These are phyloP conservation scores for Kwoniella dejecticola DNA, from an alignment of 768 basidiomycete species.

Conservation along the genomic window DNA sequence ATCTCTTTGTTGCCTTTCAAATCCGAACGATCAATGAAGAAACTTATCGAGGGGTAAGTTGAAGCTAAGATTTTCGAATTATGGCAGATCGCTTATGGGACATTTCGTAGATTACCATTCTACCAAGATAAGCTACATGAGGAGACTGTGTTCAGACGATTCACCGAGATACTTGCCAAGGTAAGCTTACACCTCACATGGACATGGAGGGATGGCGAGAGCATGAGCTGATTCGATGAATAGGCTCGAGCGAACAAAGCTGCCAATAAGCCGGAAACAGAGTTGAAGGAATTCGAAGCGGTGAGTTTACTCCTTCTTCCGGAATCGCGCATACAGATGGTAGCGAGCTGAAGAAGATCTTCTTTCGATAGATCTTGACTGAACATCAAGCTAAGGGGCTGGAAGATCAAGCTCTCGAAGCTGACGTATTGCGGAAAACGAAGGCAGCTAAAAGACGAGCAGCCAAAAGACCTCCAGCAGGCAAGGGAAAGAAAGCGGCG, in stretches of 20 bases:
- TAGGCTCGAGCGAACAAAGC: slow-evolving; percentile 88
- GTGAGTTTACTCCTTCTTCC: slow-evolving; percentile 59
- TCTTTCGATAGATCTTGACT: slow-evolving; percentile 72
- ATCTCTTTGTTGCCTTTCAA: slow-evolving; percentile 94
- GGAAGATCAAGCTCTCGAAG: slow-evolving; percentile 88
- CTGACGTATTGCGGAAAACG: slow-evolving; percentile 78
- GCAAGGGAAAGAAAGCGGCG: slow-evolving; percentile 10
- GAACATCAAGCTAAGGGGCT: slow-evolving; percentile 80
- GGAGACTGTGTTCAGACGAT: slow-evolving; percentile 72
- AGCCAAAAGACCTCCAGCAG: slow-evolving; percentile 36
- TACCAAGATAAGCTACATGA: slow-evolving; percentile 98
- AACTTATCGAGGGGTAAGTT: slow-evolving; percentile 74
- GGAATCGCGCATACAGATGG: neutral
- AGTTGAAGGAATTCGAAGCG: slow-evolving; percentile 90
- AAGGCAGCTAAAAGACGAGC: slow-evolving; percentile 64
- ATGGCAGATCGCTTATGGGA: slow-evolving; percentile 5
- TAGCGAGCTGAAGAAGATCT: slow-evolving; percentile 8
- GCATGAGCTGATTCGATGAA: neutral
- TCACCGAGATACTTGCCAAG: slow-evolving; percentile 89
- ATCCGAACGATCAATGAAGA: slow-evolving; percentile 93
- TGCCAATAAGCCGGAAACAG: slow-evolving; percentile 86
- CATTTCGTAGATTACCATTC: slow-evolving; percentile 65
- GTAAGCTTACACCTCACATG: slow-evolving; percentile 55
- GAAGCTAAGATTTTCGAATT: neutral
- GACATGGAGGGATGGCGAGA: neutral